phyloP scores from a whole-genome alignment of 352 stramenopile species.

The Phytophthora podocarpi region DNA sequence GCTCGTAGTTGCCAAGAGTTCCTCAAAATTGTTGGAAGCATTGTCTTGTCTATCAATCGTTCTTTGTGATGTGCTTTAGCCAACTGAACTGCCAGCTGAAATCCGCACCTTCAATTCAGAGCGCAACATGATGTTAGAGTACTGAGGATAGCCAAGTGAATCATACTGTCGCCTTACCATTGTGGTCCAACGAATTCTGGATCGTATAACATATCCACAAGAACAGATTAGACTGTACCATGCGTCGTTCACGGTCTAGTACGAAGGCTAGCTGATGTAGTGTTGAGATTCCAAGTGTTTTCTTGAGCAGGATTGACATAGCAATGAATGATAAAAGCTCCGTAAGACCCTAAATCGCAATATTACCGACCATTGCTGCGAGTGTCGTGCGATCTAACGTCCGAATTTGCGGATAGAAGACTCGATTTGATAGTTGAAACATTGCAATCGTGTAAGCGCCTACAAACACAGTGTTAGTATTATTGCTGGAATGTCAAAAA shows the following conservation, averaged over 20 bases:
- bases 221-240: slow-evolving; percentile 51
- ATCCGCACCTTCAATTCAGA: slow-evolving; percentile 22
- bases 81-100: slow-evolving; percentile 28
- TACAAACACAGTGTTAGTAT: slow-evolving; percentile 10
- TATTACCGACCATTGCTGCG: slow-evolving; percentile 30
- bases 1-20: too few relatives aligned
- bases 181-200: slow-evolving; percentile 43
- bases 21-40: not conserved
- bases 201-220: slow-evolving; percentile 50
- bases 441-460: slow-evolving; percentile 34
- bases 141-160: not conserved
- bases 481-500: too few relatives aligned
- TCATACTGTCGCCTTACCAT: slow-evolving; percentile 23
- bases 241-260: slow-evolving; percentile 35
- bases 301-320: slow-evolving; percentile 25
- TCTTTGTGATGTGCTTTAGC: slow-evolving; percentile 1
- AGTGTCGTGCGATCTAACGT: slow-evolving; percentile 14
- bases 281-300: slow-evolving; percentile 26
- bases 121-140: not conserved
- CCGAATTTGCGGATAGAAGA: slow-evolving; percentile 40
- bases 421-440: slow-evolving; percentile 40
- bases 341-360: slow-evolving; percentile 33
- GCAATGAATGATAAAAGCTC: slow-evolving; percentile 35
- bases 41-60: not conserved
- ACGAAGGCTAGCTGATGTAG: slow-evolving; percentile 47